Conservation (phyloP, 1,284 basidiomycete genomes). For the Trichosporon asahii region DNA sequence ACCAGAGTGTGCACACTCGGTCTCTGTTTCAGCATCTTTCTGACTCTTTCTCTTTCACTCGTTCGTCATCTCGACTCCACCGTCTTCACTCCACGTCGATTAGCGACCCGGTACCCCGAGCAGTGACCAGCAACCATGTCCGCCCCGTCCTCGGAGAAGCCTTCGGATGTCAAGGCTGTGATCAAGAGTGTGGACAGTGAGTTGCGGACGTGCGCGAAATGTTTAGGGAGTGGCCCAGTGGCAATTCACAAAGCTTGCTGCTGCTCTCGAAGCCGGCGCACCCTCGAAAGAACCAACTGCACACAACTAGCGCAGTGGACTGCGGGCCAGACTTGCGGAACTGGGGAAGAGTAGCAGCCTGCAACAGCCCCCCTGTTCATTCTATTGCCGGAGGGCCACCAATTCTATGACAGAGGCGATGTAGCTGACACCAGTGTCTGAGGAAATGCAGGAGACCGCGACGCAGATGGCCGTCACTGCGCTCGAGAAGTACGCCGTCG, state of each 20-base stretch:
- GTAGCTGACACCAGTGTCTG: constrained; percentile 58
- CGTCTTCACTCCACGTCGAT: no score
- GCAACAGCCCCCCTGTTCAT: no score
- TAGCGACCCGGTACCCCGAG: background rate
- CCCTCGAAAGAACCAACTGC: no score
- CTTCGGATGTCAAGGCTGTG: constrained; percentile 62
- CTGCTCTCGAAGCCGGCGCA: no score
- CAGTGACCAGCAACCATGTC: constrained; percentile 14
- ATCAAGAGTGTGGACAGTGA: constrained; percentile 90
- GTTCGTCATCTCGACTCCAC: background rate
- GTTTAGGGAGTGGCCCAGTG: background rate
- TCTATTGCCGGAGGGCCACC: no score
- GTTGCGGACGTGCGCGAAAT: constrained; percentile 18
- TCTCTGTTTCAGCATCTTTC: background rate
- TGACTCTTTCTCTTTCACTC: background rate
- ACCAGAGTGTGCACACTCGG: background rate
- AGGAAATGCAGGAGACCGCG: constrained; percentile 91
- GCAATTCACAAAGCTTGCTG: no score
- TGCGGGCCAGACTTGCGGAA: no score
- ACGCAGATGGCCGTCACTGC: constrained; percentile 82
- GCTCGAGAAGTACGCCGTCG: constrained; percentile 84
- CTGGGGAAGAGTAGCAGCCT: no score
- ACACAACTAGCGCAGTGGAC: no score
- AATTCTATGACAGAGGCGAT: no score
- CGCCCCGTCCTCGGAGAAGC: constrained; percentile 1